Base-by-base conservation (phyloP, 2,329 filamentous ascomycete genomes). In the Neonectria coccinea region DNA sequence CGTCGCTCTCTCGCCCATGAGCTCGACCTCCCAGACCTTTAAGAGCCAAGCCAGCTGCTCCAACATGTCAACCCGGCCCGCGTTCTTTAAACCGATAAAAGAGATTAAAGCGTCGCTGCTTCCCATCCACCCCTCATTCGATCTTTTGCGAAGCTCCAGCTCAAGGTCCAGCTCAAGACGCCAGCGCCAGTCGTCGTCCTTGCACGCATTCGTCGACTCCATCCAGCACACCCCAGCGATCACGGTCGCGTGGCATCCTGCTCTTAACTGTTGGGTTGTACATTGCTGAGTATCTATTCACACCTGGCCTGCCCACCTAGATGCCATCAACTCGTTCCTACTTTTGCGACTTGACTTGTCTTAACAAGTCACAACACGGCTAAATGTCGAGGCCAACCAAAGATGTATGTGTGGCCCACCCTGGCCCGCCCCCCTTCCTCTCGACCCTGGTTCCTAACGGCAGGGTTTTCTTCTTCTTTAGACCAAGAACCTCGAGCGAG, bases 401-500 rank as follows among this genome's bases (percentile, higher is more conserved):
- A 51, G 61, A 64, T 36, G 75, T 76, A 76, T 62, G 75, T 74
- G 59, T 73, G 59, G 50, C 52, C 56, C 63, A 56, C 62, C 62
- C 56, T 47, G 64, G 27, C 51, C 45, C 62, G 42, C 51, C 47
- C 56, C 56, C 42, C 47, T 42, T 60, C 33, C 51, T 45, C 39
- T 54, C 54, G 51, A 62, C 62, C 59, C 54, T 42, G 63, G 59
- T 68, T 67, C 62, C 64, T 73, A 62, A 70, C 61, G 29, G 36
- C 55, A 59, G 62, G 31, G 54, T 56, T 58, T 65, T 66, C 44
- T 36, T 64, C 51, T 22, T 61, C 54, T 62, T 22, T 68, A 80
- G 78, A 78, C 79, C 68, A 79, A 77, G 65, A 81, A 81, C 62
- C 73, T 81, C 70, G 79, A 78, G 66, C 89, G 91, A 62, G 90